Evolutionary conservation across 192 early-diverging fungal species (phyloP).

Genomic region (Backusella tarrabulga): DNA sequence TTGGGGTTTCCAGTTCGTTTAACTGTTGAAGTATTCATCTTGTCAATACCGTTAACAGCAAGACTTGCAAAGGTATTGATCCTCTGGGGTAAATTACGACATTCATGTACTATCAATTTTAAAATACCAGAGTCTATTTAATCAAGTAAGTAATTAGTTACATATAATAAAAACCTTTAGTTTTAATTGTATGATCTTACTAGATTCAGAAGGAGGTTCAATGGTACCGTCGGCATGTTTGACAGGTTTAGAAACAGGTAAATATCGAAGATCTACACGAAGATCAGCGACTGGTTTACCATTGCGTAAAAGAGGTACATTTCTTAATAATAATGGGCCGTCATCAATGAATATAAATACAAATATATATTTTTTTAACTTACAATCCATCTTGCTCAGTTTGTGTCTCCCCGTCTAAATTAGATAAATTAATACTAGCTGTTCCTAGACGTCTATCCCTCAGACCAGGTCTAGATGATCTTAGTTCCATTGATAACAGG

Average conservation of each 20-base stretch:
- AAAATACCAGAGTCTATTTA: conserved; percentile 55
- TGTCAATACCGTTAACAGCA: conserved; percentile 42
- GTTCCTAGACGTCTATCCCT: conserved; percentile 30
- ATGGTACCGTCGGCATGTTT: conserved; percentile 41
- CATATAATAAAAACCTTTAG: not conserved
- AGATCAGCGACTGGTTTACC: conserved; percentile 35
- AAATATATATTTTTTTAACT: not conserved
- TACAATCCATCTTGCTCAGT: conserved; percentile 27
- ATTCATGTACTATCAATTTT: conserved; percentile 55
- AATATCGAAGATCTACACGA: conserved; percentile 35
- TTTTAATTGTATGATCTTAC: conserved; percentile 17
- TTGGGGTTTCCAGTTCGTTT: conserved; percentile 69
- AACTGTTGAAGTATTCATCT: conserved; percentile 51
- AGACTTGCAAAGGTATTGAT: conserved; percentile 48
- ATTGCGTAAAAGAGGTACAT: conserved; percentile 23
- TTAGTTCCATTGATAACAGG: conserved; percentile 22
- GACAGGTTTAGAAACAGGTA: conserved; percentile 38
- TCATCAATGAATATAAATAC: not conserved
- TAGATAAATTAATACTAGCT: conserved; percentile 11
- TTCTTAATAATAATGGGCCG: not conserved
- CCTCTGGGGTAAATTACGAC: conserved; percentile 45
- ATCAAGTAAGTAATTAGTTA: not conserved
- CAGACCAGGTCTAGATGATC: conserved; percentile 14
- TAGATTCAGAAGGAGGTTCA: conserved; percentile 49
- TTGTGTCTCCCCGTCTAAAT: conserved; percentile 14